These are phyloP conservation scores for Flaveria floridana DNA, from an alignment of 140 eudicot species.

Conservation along the genomic window DNA sequence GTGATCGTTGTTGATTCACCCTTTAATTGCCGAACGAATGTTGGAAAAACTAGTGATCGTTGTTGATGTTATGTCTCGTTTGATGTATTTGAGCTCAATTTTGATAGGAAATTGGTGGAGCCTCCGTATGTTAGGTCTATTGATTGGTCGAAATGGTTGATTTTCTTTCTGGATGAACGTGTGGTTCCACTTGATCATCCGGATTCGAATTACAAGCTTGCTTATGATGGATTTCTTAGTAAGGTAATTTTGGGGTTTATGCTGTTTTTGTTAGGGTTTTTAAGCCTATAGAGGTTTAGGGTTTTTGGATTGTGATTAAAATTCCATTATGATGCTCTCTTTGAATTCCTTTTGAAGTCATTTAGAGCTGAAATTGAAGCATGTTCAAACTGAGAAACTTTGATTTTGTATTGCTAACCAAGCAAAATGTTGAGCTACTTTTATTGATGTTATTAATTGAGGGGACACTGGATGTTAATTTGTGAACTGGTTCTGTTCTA, in stretches of 20 bases:
- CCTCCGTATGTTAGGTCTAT: conserved; percentile 49
- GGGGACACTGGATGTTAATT: too few relatives aligned
- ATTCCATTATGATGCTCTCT: neutral
- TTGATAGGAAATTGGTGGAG: conserved; percentile 47
- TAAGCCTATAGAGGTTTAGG: neutral
- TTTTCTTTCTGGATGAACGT: conserved; percentile 64
- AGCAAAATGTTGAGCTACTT: neutral
- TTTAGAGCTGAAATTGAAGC: neutral
- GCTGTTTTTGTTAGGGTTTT: neutral
- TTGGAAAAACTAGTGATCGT: neutral
- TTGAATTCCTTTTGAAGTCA: neutral
- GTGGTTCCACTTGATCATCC: conserved; percentile 54
- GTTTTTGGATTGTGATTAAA: neutral
- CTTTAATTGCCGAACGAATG: neutral
- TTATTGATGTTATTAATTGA: neutral
- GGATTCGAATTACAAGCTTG: conserved; percentile 65
- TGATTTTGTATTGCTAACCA: too few relatives aligned
- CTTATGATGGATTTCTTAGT: conserved; percentile 54
- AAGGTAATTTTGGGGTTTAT: conserved; percentile 37
- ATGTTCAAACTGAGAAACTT: too few relatives aligned
- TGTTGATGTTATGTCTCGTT: neutral
- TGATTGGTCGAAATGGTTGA: conserved; percentile 69
- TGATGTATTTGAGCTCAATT: neutral
- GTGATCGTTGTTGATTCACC: neutral
- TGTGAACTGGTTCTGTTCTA: neutral